phyloP scores from a whole-genome alignment of 805 yeast species.

The Cyberlindnera euphorbiae region DNA sequence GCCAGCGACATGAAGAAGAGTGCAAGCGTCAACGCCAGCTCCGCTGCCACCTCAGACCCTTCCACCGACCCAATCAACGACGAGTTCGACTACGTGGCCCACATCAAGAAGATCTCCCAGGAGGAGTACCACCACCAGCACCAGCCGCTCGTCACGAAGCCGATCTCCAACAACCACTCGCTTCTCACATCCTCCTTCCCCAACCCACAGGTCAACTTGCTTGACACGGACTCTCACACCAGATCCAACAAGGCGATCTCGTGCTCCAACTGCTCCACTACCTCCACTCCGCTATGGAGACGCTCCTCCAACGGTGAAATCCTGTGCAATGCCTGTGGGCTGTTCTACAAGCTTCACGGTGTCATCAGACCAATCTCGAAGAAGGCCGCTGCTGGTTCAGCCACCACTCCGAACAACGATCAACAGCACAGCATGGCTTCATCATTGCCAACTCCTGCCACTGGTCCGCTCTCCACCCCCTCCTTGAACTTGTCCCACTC shows the following conservation, averaged over 20 bases:
- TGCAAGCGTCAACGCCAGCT: too few species aligned
- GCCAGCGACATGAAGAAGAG: neutral
- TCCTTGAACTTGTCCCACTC: neutral
- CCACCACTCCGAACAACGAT: neutral
- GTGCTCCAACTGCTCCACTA: constrained; percentile 87
- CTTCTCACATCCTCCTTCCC: constrained; percentile 13
- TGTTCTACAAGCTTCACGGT: constrained; percentile 87
- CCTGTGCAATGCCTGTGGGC: constrained; percentile 92
- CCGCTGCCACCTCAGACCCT: constrained; percentile 2
- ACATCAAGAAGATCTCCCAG: constrained; percentile 49
- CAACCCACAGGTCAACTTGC: constrained; percentile 12
- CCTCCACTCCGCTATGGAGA: constrained; percentile 93
- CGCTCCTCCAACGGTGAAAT: constrained; percentile 87
- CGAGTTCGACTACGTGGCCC: constrained; percentile 60
- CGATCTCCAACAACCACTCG: constrained; percentile 11
- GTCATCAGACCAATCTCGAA: constrained; percentile 65
- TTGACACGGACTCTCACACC: constrained; percentile 4
- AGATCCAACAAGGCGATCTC: constrained; percentile 7
- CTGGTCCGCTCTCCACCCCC: constrained; percentile 1
- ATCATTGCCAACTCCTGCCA: constrained; percentile 2
- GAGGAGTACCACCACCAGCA: constrained; percentile 17
- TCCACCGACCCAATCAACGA: constrained; percentile 34
- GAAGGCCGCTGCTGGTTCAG: constrained; percentile 2
- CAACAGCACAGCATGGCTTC: neutral
- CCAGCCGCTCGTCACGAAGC: constrained; percentile 10